Conservation (phyloP, 2,329 filamentous ascomycete genomes). For the Amesomyces nigricolor region DNA sequence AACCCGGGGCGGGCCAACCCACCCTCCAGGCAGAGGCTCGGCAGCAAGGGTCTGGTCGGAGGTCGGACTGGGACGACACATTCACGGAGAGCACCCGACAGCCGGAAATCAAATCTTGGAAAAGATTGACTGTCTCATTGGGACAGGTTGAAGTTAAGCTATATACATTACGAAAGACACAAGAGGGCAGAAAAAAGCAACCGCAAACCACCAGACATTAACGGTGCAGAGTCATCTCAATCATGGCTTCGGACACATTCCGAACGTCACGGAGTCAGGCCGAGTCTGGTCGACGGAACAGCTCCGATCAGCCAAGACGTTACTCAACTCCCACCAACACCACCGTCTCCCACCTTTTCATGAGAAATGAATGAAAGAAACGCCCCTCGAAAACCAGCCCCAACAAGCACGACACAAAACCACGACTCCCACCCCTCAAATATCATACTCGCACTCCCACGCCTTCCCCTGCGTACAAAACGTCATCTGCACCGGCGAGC, state of each 20-base stretch:
- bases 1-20: background rate
- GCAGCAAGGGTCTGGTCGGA: background rate
- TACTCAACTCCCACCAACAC: too few species aligned
- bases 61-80: too few species aligned
- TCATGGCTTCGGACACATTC: background rate
- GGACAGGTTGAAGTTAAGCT: too few species aligned
- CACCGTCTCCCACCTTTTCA: background rate
- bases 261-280: background rate
- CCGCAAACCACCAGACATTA: too few species aligned
- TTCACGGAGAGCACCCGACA: too few species aligned
- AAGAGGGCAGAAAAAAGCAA: too few species aligned
- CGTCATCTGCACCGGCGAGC: constrained; percentile 63
- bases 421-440: constrained; percentile 5
- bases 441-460: constrained; percentile 39
- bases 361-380: background rate
- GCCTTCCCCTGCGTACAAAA: constrained; percentile 61
- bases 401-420: too few species aligned
- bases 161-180: too few species aligned
- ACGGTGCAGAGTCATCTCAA: background rate
- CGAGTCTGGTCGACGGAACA: background rate
- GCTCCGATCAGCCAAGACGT: too few species aligned
- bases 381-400: too few species aligned
- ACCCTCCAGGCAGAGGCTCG: background rate
- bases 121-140: too few species aligned
- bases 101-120: too few species aligned